A percentile compares a stretch with the other conserved stretches of the same genome.
Conservation (phyloP, 1,284 basidiomycete species). For the Cutaneotrichosporon cutaneum region DNA sequence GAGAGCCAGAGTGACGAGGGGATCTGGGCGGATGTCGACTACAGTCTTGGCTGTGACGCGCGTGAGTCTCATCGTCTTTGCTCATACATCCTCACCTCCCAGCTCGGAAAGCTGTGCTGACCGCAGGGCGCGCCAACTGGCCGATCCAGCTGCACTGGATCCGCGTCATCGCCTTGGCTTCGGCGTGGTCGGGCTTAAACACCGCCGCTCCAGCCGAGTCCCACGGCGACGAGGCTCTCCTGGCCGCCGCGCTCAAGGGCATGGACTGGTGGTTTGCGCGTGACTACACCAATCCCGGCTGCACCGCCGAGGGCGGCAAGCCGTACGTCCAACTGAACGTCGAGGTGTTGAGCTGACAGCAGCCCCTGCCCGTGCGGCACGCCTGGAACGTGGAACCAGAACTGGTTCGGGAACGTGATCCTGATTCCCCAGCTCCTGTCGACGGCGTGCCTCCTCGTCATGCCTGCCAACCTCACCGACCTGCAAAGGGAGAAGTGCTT, state of each 20-base stretch:
- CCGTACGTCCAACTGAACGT: conserved; percentile 13
- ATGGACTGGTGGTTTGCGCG: conserved; percentile 67
- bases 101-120: neutral
- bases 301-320: conserved; percentile 60
- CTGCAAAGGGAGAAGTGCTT: conserved; percentile 58
- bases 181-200: conserved; percentile 61
- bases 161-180: conserved; percentile 60
- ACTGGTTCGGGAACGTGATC: conserved; percentile 68
- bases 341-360: neutral
- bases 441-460: conserved; percentile 62
- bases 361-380: conserved; percentile 30
- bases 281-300: conserved; percentile 60
- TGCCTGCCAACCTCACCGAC: conserved; percentile 52
- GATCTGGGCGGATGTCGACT: conserved; percentile 62
- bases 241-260: conserved; percentile 56
- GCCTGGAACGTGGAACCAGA: conserved; percentile 64
- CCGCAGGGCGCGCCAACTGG: conserved; percentile 61
- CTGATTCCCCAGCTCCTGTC: conserved; percentile 61
- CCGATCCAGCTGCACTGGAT: conserved; percentile 64
- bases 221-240: conserved; percentile 53
- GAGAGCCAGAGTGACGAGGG: conserved; percentile 51
- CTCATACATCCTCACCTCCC: too few relatives aligned
- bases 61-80: conserved; percentile 35
- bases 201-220: conserved; percentile 47
- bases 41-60: conserved; percentile 61